Base-by-base conservation (phyloP, 139 green algal genomes). In the Tetradesmus lagerheimii region DNA sequence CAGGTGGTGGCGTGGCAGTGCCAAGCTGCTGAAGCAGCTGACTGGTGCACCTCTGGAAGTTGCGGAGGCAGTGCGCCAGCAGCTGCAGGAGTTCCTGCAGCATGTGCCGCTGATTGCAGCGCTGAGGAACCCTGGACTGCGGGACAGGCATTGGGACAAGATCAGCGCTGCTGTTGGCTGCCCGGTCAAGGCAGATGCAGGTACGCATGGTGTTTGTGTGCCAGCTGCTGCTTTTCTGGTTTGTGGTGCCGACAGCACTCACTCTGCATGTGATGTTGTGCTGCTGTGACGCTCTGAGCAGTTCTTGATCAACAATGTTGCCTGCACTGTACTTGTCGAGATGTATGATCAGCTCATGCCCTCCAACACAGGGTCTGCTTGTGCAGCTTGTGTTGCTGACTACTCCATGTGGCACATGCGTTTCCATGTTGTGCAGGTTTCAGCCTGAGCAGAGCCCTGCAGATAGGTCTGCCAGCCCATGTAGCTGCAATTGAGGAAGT, bases 71-170 rank as follows among this genome's bases (percentile, higher is more conserved):
- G 86, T 95, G 86, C 92, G 95, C 16, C 80, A 76, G 37, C 91
- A 94, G 85, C 88, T 98, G 89, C 91, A 96, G 90, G 92, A 94
- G 47, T 98, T 98, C 91, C 93, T 96, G 86, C 84, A 94, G 76
- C 89, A 96, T 83, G 89, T 97, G 39, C 93, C 96, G 9, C 92
- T 97, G 43, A 95, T 96, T 89, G 94, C 84, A 39, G 94, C 95
- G 27, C 92, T 98, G 80, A 94, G 94, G 88, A 98, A 97, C 92
- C 92, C 92, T 31, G 95, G 95, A 2, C 92, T 96, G 93, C 87
- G 95, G 16, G 94, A 95, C 71, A 91, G 93, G 27, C 95, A 95
- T 83, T 93, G 96, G 92, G 94, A 94, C 34, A 89, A 91, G 77
- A 96, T 98, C 89, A 94, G 89, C 76, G 78, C 87, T 67, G 93